These are phyloP conservation scores for Penicillium salamii DNA, from an alignment of 495 filamentous ascomycete genomes.

Conservation along the genomic window DNA sequence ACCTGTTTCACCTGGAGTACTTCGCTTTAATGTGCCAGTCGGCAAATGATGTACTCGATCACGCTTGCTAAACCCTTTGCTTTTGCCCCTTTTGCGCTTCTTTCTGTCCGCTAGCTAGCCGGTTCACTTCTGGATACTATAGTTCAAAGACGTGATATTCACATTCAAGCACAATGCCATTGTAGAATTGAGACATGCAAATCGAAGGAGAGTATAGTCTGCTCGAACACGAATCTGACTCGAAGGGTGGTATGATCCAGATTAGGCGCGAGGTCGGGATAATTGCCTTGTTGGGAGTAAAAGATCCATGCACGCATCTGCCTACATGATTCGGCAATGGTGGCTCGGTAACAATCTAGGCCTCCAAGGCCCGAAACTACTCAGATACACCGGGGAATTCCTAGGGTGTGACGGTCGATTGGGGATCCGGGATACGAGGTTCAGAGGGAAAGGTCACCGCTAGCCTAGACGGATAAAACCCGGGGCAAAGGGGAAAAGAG, in stretches of 20 bases:
- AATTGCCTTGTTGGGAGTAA: too few relatives aligned
- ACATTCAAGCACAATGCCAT: too few relatives aligned
- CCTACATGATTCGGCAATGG: background rate
- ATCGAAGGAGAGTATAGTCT: too few relatives aligned
- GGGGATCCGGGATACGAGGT: background rate
- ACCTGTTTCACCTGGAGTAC: background rate
- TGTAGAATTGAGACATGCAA: too few relatives aligned
- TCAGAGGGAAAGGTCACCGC: background rate
- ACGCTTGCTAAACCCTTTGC: background rate
- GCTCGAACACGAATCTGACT: too few relatives aligned
- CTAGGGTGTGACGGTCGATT: background rate
- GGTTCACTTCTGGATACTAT: constrained; percentile 2
- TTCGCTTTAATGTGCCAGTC: constrained; percentile 9
- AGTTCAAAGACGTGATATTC: constrained; percentile 5
- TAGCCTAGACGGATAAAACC: background rate
- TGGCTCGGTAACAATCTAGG: background rate
- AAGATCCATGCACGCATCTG: background rate
- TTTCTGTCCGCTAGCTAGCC: constrained; percentile 4
- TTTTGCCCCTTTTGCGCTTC: constrained; percentile 1
- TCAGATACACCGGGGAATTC: background rate
- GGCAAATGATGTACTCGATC: constrained; percentile 3
- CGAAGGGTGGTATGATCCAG: too few relatives aligned
- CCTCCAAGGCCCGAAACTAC: background rate
- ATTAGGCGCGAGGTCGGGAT: too few relatives aligned
- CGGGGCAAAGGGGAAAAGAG: background rate